Conservation (phyloP, 805 yeast genomes). For the Kodamaea restingae region DNA sequence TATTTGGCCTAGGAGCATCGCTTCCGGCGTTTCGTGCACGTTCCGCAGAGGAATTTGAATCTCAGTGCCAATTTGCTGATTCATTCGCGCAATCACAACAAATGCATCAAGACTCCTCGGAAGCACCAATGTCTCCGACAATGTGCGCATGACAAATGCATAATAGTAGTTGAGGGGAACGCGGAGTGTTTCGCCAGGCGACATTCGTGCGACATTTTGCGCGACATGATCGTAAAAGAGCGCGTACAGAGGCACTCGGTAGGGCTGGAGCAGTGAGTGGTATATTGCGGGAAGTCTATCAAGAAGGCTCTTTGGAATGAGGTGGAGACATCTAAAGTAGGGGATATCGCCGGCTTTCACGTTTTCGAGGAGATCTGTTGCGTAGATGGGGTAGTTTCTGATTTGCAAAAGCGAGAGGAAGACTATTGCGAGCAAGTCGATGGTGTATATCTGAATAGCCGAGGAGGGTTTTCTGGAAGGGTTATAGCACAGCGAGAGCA, state of each 20-base stretch:
- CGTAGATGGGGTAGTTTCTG: conserved; percentile 45
- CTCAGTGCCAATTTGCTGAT: conserved; percentile 1
- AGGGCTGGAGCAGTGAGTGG: conserved; percentile 37
- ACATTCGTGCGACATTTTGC: conserved; percentile 10
- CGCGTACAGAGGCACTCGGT: conserved; percentile 34
- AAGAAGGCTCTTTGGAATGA: conserved; percentile 37
- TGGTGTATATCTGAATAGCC: conserved; percentile 7
- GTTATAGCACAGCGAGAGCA: conserved; percentile 11
- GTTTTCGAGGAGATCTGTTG: conserved; percentile 44
- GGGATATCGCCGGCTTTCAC: conserved; percentile 47
- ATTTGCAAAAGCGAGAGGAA: conserved; percentile 50
- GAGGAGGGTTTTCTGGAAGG: neutral
- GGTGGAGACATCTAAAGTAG: conserved; percentile 36
- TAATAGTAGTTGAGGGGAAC: conserved; percentile 26
- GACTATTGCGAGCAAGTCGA: conserved; percentile 37
- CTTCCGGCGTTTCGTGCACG: conserved; percentile 32
- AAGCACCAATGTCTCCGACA: conserved; percentile 42
- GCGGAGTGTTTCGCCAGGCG: conserved; percentile 1
- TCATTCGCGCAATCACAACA: conserved; percentile 21
- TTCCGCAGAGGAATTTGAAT: conserved; percentile 2
- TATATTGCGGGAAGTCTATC: conserved; percentile 37
- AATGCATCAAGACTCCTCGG: conserved; percentile 49
- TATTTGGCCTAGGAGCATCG: conserved; percentile 29
- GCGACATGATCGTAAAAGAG: conserved; percentile 27
- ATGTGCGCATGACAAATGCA: conserved; percentile 37